These are phyloP conservation scores for Bryoerythrophyllum caledonicum DNA, from an alignment of 225 moss, liverwort and hornwort species.

Conservation along the genomic window DNA sequence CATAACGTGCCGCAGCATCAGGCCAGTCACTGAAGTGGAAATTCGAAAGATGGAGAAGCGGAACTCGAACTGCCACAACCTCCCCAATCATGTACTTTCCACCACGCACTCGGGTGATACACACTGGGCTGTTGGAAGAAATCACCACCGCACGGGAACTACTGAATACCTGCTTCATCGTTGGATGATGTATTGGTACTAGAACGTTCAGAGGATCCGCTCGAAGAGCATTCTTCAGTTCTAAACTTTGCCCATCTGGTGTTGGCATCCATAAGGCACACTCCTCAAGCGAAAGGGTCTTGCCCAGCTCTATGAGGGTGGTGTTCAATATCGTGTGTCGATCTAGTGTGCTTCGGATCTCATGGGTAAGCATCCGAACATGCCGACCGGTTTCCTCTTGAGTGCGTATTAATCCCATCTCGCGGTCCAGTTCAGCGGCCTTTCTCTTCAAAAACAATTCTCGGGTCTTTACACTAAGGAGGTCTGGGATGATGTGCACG, in stretches of 20 bases:
- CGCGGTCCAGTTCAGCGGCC: constrained; percentile 58
- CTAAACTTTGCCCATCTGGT: constrained; percentile 40
- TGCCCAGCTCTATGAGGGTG: constrained; percentile 51
- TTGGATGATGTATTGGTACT: constrained; percentile 42
- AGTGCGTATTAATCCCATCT: constrained; percentile 62
- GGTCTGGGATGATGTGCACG: constrained; percentile 64
- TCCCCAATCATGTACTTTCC: constrained; percentile 48
- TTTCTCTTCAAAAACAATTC: constrained; percentile 61
- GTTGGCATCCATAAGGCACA: constrained; percentile 68
- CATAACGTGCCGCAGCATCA: constrained; percentile 35
- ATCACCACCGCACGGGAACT: constrained; percentile 48
- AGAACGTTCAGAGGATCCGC: constrained; percentile 30
- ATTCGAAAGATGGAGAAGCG: constrained; percentile 42
- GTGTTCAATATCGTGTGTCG: constrained; percentile 61
- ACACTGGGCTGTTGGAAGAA: constrained; percentile 53
- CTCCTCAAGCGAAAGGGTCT: constrained; percentile 58
- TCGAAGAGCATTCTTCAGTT: constrained; percentile 50
- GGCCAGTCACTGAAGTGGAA: constrained; percentile 42
- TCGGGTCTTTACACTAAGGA: constrained; percentile 59
- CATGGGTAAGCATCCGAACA: constrained; percentile 58
- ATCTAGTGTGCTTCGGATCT: constrained; percentile 78
- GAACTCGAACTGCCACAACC: constrained; percentile 57
- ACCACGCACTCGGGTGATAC: constrained; percentile 31
- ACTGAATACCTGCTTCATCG: constrained; percentile 50
- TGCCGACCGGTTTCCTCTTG: constrained; percentile 55